phyloP scores from a whole-genome alignment of 176 grass and related monocot genomes.

The Oryza glumipatula region DNA sequence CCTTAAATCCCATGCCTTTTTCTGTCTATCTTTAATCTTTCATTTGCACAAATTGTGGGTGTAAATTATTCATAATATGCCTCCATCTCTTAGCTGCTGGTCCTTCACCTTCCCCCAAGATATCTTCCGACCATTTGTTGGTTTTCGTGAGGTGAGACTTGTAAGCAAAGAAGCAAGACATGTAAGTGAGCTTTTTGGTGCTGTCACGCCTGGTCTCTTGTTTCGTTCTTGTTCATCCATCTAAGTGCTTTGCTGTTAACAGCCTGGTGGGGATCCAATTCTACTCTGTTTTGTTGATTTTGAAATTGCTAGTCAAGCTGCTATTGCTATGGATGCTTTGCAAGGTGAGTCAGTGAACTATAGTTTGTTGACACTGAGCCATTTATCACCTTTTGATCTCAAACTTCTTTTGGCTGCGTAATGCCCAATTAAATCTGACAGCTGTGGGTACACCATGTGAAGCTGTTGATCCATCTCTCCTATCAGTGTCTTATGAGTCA shows the following conservation, averaged over 20 bases:
- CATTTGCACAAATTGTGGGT: not conserved
- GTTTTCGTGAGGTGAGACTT: conserved; percentile 79
- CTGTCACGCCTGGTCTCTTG: not conserved
- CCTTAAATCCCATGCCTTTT: conserved; percentile 44
- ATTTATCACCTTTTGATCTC: conserved; percentile 14
- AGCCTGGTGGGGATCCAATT: conserved; percentile 80
- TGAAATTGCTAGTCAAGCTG: conserved; percentile 64
- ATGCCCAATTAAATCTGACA: conserved; percentile 16
- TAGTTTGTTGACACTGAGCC: conserved; percentile 21
- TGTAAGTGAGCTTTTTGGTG: conserved; percentile 54
- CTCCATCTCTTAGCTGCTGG: conserved; percentile 27
- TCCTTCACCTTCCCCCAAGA: conserved; percentile 65
- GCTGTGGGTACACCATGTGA: not conserved
- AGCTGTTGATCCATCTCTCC: conserved; percentile 2
- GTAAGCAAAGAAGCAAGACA: conserved; percentile 87
- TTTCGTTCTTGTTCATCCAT: conserved; percentile 24
- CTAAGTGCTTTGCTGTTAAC: conserved; percentile 39
- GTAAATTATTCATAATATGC: not conserved
- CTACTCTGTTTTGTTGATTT: conserved; percentile 87
- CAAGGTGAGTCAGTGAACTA: conserved; percentile 60
- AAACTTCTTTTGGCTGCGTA: conserved; percentile 17
- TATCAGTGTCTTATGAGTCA: not conserved
- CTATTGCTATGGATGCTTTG: conserved; percentile 79
- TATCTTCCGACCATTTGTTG: conserved; percentile 88
- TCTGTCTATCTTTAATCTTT: not conserved